Percentiles rank a stretch among this genome's conserved stretches.
phyloP scores from a whole-genome alignment of 352 stramenopile species.

The Globisporangium canariense region DNA sequence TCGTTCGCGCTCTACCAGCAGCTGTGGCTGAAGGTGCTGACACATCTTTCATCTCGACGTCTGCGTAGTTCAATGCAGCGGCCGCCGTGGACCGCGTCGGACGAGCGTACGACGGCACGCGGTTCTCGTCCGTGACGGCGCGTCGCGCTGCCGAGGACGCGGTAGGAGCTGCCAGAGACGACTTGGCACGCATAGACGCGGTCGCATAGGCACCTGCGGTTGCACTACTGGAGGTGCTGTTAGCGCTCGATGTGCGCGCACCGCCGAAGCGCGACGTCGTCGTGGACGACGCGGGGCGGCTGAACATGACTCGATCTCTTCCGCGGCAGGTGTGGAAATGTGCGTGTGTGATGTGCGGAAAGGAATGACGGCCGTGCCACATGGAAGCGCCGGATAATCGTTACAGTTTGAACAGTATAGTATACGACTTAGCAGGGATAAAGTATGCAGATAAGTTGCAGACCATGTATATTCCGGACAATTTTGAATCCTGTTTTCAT shows the following conservation, averaged over 20 bases:
- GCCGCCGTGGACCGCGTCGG: constrained; percentile 13
- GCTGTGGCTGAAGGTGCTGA: neutral
- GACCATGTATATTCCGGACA: neutral
- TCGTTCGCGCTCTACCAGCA: neutral
- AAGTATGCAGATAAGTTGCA: neutral
- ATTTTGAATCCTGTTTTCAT: constrained; percentile 14
- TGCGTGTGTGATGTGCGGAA: neutral
- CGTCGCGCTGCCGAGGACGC: neutral
- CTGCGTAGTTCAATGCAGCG: constrained; percentile 6
- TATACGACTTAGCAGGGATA: neutral
- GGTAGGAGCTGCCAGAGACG: neutral
- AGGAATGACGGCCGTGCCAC: neutral
- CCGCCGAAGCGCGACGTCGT: constrained; percentile 10
- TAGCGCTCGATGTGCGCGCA: neutral
- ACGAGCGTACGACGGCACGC: constrained; percentile 19
- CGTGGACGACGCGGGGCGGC: constrained; percentile 8
- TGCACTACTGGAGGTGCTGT: neutral
- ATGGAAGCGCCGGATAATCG: neutral
- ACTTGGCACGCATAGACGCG: constrained; percentile 5
- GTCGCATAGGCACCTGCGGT: neutral
- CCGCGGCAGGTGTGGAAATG: constrained; percentile 11
- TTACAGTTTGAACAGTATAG: neutral
- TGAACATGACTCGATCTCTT: constrained; percentile 17
- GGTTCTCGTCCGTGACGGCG: constrained; percentile 17
- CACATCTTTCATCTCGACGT: constrained; percentile 21